These are phyloP conservation scores for Vitis labrusca DNA, from an alignment of 164 flowering plant species.

Conservation along the genomic window DNA sequence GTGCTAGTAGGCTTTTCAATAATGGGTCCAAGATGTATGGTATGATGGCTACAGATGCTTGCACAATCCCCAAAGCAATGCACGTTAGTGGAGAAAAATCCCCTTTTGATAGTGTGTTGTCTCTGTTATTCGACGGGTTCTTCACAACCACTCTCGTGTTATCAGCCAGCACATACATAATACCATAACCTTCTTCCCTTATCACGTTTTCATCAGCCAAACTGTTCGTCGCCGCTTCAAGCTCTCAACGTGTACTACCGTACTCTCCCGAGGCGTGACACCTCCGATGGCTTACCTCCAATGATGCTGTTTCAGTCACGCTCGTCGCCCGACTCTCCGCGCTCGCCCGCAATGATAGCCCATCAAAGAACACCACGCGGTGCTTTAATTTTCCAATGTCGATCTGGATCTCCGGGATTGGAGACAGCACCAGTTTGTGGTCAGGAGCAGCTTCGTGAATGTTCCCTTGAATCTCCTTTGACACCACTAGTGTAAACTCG, in stretches of 20 bases:
- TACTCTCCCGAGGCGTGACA: constrained; percentile 96
- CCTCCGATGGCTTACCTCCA: constrained; percentile 69
- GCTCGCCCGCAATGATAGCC: constrained; percentile 50
- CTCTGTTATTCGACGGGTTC: constrained; percentile 82
- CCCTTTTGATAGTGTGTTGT: too few relatives aligned
- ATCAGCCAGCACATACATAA: constrained; percentile 79
- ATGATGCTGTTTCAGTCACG: constrained; percentile 54
- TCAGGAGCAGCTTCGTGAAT: constrained; percentile 29
- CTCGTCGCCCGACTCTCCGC: constrained; percentile 72
- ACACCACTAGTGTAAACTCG: constrained; percentile 48
- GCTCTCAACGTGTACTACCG: constrained; percentile 92
- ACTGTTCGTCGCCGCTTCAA: constrained; percentile 83
- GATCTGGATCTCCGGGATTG: constrained; percentile 79
- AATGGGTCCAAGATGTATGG: too few relatives aligned
- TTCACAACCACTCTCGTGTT: constrained; percentile 79
- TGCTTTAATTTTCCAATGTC: constrained; percentile 87
- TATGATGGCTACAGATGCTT: too few relatives aligned
- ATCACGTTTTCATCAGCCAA: constrained; percentile 90
- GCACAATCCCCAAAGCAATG: too few relatives aligned
- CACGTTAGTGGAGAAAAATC: too few relatives aligned
- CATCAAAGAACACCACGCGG: constrained; percentile 68
- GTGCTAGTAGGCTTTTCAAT: too few relatives aligned
- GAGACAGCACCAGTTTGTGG: background rate
- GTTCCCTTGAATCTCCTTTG: constrained; percentile 81
- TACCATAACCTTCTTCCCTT: constrained; percentile 98